Conservation (phyloP, 192 early-diverging fungal species). For the Pilaira anomala region DNA sequence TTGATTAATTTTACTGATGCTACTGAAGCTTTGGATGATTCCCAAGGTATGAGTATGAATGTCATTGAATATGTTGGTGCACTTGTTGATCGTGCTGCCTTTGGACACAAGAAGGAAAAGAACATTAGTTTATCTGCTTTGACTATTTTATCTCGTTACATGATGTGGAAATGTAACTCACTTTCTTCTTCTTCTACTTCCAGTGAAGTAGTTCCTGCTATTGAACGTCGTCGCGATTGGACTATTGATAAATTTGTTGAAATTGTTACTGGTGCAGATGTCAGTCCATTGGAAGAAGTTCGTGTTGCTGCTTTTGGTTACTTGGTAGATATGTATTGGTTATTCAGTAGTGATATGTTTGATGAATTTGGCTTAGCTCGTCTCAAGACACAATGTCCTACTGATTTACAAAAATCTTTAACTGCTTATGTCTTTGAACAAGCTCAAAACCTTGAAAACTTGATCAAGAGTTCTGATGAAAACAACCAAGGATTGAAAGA, state of each 20-base stretch:
- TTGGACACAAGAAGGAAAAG: conserved; percentile 14
- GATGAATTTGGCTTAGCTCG: conserved; percentile 5
- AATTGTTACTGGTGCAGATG: conserved; percentile 4
- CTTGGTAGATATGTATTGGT: conserved; percentile 47
- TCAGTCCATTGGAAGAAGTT: not conserved
- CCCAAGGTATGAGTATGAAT: not conserved
- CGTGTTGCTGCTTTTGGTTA: conserved; percentile 31
- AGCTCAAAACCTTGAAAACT: conserved; percentile 15
- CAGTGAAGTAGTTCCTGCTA: not conserved
- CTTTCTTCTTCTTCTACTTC: not conserved
- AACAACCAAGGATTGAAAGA: conserved; percentile 21
- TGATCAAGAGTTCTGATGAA: not conserved
- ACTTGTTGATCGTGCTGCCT: conserved; percentile 14
- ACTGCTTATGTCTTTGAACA: conserved; percentile 37
- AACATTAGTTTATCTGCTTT: conserved; percentile 23
- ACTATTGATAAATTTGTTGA: conserved; percentile 12
- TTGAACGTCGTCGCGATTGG: conserved; percentile 20
- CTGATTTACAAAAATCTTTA: conserved; percentile 31
- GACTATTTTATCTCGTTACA: conserved; percentile 36
- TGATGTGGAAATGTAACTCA: conserved; percentile 27
- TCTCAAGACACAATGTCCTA: conserved; percentile 28
- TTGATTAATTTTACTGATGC: conserved; percentile 26
- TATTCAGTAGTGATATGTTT: conserved; percentile 52
- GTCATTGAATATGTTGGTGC: conserved; percentile 5
- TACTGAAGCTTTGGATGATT: conserved; percentile 24